Percentiles rank a stretch among this genome's conserved stretches.
These are phyloP conservation scores for Antitrichia curtipendula DNA, from an alignment of 225 moss, liverwort and hornwort species.

Conservation along the genomic window DNA sequence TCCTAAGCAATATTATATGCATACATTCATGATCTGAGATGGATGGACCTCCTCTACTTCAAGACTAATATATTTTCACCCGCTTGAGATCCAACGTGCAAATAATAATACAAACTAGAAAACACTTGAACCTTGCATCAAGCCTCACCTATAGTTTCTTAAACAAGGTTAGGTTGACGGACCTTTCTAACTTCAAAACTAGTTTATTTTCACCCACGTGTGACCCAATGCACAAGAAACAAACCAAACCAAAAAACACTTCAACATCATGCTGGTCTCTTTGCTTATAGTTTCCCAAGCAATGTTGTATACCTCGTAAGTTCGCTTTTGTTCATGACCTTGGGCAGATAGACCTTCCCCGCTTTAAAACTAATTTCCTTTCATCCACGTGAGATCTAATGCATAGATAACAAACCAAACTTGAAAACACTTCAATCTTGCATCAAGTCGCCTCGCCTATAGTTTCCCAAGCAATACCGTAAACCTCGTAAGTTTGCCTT, in stretches of 20 bases:
- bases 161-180: no score
- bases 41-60: no score
- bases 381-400: fast-evolving
- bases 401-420: fast-evolving
- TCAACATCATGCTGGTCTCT: fast-evolving
- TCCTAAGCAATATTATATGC: no score
- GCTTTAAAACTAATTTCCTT: neutral
- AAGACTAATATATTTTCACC: no score
- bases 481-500: fast-evolving
- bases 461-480: neutral
- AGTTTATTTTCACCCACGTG: neutral
- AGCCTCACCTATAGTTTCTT: no score
- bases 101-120: no score
- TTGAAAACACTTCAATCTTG: neutral
- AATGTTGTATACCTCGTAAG: fast-evolving
- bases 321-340: fast-evolving
- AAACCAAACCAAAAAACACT: neutral
- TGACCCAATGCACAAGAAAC: fast-evolving
- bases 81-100: no score
- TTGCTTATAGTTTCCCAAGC: fast-evolving
- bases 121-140: no score
- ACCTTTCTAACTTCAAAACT: no score
- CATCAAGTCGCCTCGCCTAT: fast-evolving
- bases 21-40: no score
- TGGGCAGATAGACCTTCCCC: fast-evolving